phyloP scores from a whole-genome alignment of 192 early-diverging fungal genomes.

The Linnemannia schmuckeri region DNA sequence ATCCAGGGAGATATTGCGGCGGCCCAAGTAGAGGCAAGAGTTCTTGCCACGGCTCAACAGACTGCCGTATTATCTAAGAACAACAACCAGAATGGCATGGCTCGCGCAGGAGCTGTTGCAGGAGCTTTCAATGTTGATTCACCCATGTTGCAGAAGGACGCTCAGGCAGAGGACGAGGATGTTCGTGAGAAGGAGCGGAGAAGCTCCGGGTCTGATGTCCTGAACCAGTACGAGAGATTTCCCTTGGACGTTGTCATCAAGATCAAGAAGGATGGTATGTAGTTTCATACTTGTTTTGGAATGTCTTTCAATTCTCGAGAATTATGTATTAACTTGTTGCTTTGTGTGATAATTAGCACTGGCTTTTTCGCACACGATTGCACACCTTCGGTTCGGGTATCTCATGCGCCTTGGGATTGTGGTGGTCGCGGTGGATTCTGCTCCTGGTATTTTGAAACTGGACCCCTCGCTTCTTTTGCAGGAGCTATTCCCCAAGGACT shows the following conservation, averaged over 20 bases:
- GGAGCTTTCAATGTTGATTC: constrained; percentile 5
- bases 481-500: constrained; percentile 21
- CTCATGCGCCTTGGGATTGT: constrained; percentile 30
- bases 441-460: constrained; percentile 27
- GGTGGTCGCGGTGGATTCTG: constrained; percentile 31
- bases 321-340: neutral
- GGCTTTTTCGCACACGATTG: constrained; percentile 26
- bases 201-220: neutral
- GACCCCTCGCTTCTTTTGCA: constrained; percentile 21
- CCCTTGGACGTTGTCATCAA: constrained; percentile 36
- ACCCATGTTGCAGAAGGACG: constrained; percentile 25
- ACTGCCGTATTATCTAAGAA: neutral
- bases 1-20: constrained; percentile 34
- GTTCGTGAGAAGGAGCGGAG: constrained; percentile 3
- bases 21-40: constrained; percentile 24
- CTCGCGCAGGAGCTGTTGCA: neutral
- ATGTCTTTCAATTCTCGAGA: neutral
- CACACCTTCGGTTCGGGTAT: constrained; percentile 26
- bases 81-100: neutral
- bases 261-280: constrained; percentile 38
- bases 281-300: neutral
- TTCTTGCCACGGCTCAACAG: constrained; percentile 6
- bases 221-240: constrained; percentile 21
- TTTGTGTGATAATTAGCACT: neutral
- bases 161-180: constrained; percentile 16